Percentiles rank a stretch among this genome's conserved stretches.
Evolutionary conservation across 495 filamentous ascomycete genomes (phyloP).

Genomic region (Oidiodendron maius): DNA sequence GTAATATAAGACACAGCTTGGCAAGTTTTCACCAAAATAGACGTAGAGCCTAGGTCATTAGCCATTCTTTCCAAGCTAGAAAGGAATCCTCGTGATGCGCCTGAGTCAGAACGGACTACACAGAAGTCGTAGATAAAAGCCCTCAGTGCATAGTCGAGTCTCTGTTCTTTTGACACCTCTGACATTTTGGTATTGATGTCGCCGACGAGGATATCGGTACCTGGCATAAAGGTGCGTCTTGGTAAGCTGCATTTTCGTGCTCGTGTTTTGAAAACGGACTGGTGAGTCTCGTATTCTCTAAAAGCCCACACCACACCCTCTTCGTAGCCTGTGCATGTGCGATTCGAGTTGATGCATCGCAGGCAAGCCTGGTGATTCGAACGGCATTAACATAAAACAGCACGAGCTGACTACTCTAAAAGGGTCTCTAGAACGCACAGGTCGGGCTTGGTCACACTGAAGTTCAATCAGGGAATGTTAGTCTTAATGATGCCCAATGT

Average conservation of each 20-base stretch:
- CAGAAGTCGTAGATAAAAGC: conserved; percentile 31
- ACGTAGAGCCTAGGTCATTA: conserved; percentile 15
- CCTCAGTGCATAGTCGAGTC: conserved; percentile 23
- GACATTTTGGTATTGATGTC: conserved; percentile 18
- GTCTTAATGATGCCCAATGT: no score
- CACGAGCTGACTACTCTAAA: no score
- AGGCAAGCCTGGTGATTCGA: no score
- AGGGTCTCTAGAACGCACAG: no score
- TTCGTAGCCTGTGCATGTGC: no score
- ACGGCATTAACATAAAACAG: no score
- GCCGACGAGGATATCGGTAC: conserved; percentile 16
- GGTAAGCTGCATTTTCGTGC: conserved; percentile 29
- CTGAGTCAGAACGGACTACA: conserved; percentile 16
- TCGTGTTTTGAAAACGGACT: not conserved
- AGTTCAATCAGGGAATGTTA: no score
- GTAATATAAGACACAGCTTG: conserved; percentile 24
- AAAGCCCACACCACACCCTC: no score
- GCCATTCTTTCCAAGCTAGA: conserved; percentile 24
- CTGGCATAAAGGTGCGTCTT: conserved; percentile 13
- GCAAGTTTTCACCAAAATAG: conserved; percentile 26
- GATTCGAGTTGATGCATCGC: no score
- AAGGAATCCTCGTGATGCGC: conserved; percentile 24
- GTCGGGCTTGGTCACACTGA: no score
- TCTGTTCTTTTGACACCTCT: conserved; percentile 17
- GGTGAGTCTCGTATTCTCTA: no score